These are phyloP conservation scores for Apiospora koreana DNA, from an alignment of 2,329 filamentous ascomycete genomes.

Conservation along the genomic window DNA sequence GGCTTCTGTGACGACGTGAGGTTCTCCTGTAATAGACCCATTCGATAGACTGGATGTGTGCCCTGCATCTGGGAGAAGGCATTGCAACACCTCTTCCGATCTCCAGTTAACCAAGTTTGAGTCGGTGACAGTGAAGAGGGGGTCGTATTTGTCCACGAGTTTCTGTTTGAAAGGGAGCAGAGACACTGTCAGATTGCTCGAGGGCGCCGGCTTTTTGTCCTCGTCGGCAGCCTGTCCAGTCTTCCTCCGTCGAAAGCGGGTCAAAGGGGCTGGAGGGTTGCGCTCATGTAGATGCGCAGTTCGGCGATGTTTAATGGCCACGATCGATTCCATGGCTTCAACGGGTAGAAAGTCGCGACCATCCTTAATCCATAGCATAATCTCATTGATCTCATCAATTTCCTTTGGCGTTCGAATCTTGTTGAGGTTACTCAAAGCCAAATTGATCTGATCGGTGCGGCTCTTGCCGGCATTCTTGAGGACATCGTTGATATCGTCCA, in stretches of 20 bases:
- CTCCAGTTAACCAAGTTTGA: slow-evolving; percentile 30
- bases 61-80: slow-evolving; percentile 24
- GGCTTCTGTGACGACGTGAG: slow-evolving; percentile 27
- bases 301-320: slow-evolving; percentile 29
- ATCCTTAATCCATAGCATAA: slow-evolving; percentile 36
- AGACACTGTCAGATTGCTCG: slow-evolving; percentile 24
- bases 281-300: slow-evolving; percentile 10
- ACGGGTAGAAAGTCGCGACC: slow-evolving; percentile 27
- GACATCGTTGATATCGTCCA: slow-evolving; percentile 35
- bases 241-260: not conserved
- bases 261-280: not conserved
- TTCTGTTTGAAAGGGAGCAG: slow-evolving; percentile 31
- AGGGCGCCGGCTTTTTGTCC: not conserved
- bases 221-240: not conserved
- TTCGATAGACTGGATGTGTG: not conserved
- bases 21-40: slow-evolving; percentile 9
- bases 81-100: slow-evolving; percentile 27
- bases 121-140: slow-evolving; percentile 30
- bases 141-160: slow-evolving; percentile 29
- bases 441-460: slow-evolving; percentile 32
- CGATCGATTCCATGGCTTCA: slow-evolving; percentile 28
- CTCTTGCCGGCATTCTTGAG: slow-evolving; percentile 32
- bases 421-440: slow-evolving; percentile 34
- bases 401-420: slow-evolving; percentile 33
- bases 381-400: slow-evolving; percentile 39